A percentile compares a stretch with the other conserved stretches of the same genome.
phyloP scores from a whole-genome alignment of 176 grass and related monocot species.

The Tuctoria greenei region DNA sequence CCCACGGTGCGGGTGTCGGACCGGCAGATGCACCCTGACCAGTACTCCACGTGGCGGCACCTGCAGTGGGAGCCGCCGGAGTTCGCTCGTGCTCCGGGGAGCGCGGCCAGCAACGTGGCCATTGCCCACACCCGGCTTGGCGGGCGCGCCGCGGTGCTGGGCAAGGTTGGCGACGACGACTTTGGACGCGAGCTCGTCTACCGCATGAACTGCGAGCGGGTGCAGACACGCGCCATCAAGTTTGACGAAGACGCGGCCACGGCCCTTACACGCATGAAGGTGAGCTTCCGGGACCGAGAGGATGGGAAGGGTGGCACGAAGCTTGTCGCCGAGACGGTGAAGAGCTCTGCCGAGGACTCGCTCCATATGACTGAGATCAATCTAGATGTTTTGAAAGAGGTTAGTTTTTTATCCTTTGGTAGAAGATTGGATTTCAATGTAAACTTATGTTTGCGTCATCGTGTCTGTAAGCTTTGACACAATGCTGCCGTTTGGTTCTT shows the following conservation, averaged over 20 bases:
- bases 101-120: constrained; percentile 72
- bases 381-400: constrained; percentile 77
- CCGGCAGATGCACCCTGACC: constrained; percentile 76
- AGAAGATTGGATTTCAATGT: constrained; percentile 15
- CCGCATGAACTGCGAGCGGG: constrained; percentile 69
- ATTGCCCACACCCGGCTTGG: constrained; percentile 64
- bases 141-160: constrained; percentile 68
- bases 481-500: background rate
- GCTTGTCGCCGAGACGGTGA: constrained; percentile 73
- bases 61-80: constrained; percentile 87
- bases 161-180: constrained; percentile 84
- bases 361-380: constrained; percentile 63
- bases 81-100: constrained; percentile 77
- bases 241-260: constrained; percentile 50
- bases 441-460: constrained; percentile 1
- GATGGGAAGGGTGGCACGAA: constrained; percentile 45
- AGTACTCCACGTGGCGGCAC: constrained; percentile 70
- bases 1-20: constrained; percentile 82
- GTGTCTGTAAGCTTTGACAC: constrained; percentile 17
- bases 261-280: constrained; percentile 68
- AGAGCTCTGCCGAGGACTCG: constrained; percentile 66
- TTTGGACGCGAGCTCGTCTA: constrained; percentile 76
- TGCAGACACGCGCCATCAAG: constrained; percentile 71
- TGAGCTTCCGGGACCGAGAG: constrained; percentile 45
- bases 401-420: constrained; percentile 33